These are phyloP conservation scores for Podospora conica DNA, from an alignment of 495 filamentous ascomycete species.

Conservation along the genomic window DNA sequence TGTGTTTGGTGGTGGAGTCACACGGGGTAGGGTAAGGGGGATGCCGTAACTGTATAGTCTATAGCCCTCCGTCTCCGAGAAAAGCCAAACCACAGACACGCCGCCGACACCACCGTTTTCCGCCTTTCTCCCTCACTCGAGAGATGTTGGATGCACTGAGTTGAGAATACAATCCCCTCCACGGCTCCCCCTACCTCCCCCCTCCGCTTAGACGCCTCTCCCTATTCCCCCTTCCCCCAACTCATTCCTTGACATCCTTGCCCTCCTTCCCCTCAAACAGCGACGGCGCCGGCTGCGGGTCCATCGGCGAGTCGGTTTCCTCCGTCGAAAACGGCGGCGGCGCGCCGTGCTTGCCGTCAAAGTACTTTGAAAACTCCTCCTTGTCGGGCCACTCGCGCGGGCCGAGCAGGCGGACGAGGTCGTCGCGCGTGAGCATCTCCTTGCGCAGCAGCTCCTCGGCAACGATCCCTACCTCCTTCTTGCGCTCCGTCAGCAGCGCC, in stretches of 20 bases:
- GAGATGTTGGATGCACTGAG: background rate
- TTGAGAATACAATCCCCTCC: background rate
- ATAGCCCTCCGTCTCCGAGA: background rate
- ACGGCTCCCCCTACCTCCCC: background rate
- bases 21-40: background rate
- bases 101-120: background rate
- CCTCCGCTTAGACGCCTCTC: background rate
- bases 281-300: conserved; percentile 14
- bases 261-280: conserved; percentile 15
- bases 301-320: conserved; percentile 32
- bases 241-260: conserved; percentile 5
- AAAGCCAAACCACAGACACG: background rate
- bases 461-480: conserved; percentile 78
- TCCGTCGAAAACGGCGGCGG: conserved; percentile 53
- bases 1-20: background rate
- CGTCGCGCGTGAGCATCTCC: conserved; percentile 84
- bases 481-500: conserved; percentile 74
- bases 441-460: conserved; percentile 90
- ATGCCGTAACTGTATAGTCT: background rate
- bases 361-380: conserved; percentile 90
- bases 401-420: conserved; percentile 83
- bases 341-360: conserved; percentile 50
- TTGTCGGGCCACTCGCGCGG: conserved; percentile 74
- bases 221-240: background rate
- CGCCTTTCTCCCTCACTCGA: background rate